Conservation (phyloP, 164 flowering plant species). For the Annona squamosa region DNA sequence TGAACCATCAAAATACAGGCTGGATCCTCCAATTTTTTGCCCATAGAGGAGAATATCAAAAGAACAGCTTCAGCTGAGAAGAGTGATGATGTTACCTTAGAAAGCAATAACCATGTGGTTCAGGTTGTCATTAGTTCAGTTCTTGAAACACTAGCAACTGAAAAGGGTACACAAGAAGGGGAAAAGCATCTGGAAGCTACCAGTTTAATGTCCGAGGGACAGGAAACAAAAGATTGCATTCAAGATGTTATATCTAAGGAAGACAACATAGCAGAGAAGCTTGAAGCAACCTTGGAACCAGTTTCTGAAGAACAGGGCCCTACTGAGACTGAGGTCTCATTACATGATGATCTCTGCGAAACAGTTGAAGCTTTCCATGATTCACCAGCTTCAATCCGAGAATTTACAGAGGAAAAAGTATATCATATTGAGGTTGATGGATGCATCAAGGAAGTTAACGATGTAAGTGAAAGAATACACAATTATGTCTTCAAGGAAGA, state of each 20-base stretch:
- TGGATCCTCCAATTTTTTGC: constrained; percentile 6
- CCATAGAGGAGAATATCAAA: constrained; percentile 6
- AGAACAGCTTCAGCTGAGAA: constrained; percentile 12
- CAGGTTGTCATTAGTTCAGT: constrained; percentile 3
- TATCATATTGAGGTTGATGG: constrained; percentile 2
- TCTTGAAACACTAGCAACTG: constrained; percentile 9
- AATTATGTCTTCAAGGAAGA: neutral
- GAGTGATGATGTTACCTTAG: constrained; percentile 5
- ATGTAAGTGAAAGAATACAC: neutral
- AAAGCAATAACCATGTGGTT: constrained; percentile 10
- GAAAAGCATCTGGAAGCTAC: neutral
- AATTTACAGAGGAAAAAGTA: constrained; percentile 4
- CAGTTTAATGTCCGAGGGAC: neutral
- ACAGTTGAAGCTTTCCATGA: neutral
- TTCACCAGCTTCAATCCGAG: constrained; percentile 1
- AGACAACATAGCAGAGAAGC: neutral
- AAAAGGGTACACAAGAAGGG: constrained; percentile 14
- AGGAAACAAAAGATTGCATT: neutral
- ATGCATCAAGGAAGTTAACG: neutral
- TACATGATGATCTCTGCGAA: neutral
- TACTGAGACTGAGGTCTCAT: neutral
- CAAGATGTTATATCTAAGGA: neutral
- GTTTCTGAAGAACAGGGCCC: neutral
- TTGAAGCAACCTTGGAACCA: neutral
- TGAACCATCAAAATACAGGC: constrained; percentile 16